Percentiles rank a stretch among this genome's conserved stretches.
Evolutionary conservation across 169 alveolate species (phyloP).

Genomic region (Plasmodium inui): DNA sequence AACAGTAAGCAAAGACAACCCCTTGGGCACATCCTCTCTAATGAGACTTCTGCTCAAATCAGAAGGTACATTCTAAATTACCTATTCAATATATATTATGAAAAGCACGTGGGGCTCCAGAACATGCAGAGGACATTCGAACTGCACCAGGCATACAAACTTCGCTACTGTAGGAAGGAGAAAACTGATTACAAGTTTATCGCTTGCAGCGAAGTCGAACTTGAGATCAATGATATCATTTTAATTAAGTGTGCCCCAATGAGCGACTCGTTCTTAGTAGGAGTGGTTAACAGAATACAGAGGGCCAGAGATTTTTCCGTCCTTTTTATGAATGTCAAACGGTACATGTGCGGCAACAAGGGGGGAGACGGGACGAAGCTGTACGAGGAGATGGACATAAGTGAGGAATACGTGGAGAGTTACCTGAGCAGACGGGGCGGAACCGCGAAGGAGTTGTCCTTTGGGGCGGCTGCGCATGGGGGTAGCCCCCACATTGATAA

Average conservation of each 20-base stretch:
- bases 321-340: conserved; percentile 41
- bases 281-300: conserved; percentile 22
- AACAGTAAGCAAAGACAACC: not conserved
- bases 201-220: conserved; percentile 1
- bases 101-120: conserved; percentile 44
- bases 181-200: conserved; percentile 20
- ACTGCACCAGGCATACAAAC: conserved; percentile 32
- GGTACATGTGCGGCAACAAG: not conserved
- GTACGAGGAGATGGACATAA: conserved; percentile 45
- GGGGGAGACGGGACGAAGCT: not conserved
- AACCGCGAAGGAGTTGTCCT: not conserved
- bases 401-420: conserved; percentile 49
- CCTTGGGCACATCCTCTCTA: not conserved
- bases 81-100: conserved; percentile 56
- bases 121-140: conserved; percentile 44
- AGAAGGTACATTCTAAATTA: conserved; percentile 52
- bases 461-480: not conserved
- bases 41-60: not conserved
- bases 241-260: conserved; percentile 13
- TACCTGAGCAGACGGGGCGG: not conserved
- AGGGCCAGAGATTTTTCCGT: conserved; percentile 20
- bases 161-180: conserved; percentile 32
- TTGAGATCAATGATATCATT: conserved; percentile 21
- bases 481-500: not conserved
- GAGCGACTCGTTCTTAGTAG: conserved; percentile 10